These are phyloP conservation scores for Cavenderia fasciculata DNA, from an alignment of 78 protist genomes.

Conservation along the genomic window DNA sequence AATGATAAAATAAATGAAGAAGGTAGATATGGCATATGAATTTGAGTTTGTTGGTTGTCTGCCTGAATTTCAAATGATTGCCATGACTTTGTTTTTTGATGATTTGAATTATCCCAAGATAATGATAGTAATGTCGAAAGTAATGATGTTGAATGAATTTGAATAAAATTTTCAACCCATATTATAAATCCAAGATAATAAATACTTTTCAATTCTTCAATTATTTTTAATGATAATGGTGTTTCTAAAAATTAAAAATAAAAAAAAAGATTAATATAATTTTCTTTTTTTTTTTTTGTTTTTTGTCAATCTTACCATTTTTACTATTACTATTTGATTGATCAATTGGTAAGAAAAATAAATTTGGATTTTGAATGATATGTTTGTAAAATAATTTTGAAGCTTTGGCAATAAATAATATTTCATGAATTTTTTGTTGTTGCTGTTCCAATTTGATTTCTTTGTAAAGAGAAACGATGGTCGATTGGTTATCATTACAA, in stretches of 20 bases:
- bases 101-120: slow-evolving; percentile 25
- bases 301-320: not conserved
- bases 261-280: too few relatives aligned
- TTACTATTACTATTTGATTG: not conserved
- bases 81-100: slow-evolving; percentile 40
- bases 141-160: not conserved
- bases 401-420: slow-evolving; percentile 41
- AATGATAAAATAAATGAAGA: slow-evolving; percentile 27
- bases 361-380: slow-evolving; percentile 19
- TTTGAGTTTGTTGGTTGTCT: not conserved
- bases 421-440: not conserved
- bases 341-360: slow-evolving; percentile 1
- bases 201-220: slow-evolving; percentile 26
- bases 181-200: slow-evolving; percentile 52
- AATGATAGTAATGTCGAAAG: not conserved
- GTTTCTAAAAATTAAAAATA: not conserved
- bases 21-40: slow-evolving; percentile 50
- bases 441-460: not conserved
- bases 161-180: slow-evolving; percentile 27
- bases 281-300: not conserved
- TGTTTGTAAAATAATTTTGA: slow-evolving; percentile 58
- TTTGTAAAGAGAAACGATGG: not conserved
- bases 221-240: not conserved
- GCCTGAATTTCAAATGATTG: slow-evolving; percentile 2
- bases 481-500: slow-evolving; percentile 4